These are phyloP conservation scores for Pugionium cornutum DNA, from an alignment of 345 rosid genomes.

Conservation along the genomic window DNA sequence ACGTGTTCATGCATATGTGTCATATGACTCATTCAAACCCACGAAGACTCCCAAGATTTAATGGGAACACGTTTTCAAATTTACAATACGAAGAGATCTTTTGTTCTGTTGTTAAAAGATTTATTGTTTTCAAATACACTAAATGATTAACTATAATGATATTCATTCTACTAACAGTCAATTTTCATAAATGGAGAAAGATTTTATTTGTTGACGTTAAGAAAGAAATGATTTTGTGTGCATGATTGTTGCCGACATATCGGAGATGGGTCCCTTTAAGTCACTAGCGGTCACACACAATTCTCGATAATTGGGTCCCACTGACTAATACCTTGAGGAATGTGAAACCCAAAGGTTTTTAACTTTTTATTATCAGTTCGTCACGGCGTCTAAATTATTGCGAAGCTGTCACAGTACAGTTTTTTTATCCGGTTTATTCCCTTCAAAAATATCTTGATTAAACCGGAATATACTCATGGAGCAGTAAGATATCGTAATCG, in stretches of 20 bases:
- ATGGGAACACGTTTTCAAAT: neutral
- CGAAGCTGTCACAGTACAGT: conserved; percentile 18
- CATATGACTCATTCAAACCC: conserved; percentile 17
- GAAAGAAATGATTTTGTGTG: conserved; percentile 21
- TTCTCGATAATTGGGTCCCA: conserved; percentile 30
- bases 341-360: conserved; percentile 32
- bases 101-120: conserved; percentile 16
- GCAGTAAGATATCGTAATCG: conserved; percentile 4
- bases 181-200: neutral
- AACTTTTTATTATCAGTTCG: neutral
- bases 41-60: conserved; percentile 4
- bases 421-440: conserved; percentile 5
- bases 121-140: conserved; percentile 7
- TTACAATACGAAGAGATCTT: conserved; percentile 9
- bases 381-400: conserved; percentile 14
- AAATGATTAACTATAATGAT: neutral
- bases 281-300: conserved; percentile 35
- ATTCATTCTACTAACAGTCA: too few species aligned
- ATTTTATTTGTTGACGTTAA: neutral
- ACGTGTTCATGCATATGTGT: conserved; percentile 3
- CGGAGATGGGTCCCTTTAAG: conserved; percentile 22
- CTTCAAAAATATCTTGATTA: conserved; percentile 5
- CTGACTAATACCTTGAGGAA: conserved; percentile 16
- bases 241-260: conserved; percentile 43
- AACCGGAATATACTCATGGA: conserved; percentile 18